Base-by-base conservation (phyloP, 768 basidiomycete genomes). In the Leucogyrophana mollusca region DNA sequence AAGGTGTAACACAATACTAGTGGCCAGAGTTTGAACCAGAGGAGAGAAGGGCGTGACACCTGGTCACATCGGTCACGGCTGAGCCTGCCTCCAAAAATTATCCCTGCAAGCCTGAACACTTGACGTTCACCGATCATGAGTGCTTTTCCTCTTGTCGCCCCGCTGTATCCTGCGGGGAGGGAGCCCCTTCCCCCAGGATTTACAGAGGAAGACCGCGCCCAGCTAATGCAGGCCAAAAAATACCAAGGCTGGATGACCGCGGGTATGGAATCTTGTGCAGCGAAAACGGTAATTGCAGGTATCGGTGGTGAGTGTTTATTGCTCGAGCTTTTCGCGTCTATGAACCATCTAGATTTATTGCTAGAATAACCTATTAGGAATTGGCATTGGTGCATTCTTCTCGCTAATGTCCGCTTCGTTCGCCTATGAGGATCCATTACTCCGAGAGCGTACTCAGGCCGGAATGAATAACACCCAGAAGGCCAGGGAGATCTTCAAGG, bases 401-500 rank as follows among this genome's bases (percentile, higher is more conserved):
- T 92, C 93, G 2, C 77, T 97, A 49, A 97, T 98, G 95, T 91
- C 90, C 25, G 76, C 93, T 16, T 91, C 93, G 22, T 94, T 98
- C 63, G 86, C 87, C 25, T 95, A 96, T 62, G 95, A 97, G 65
- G 94, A 97, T 64, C 94, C 94, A 9, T 70, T 91, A 36, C 76
- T 90, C 27, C 83, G 89, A 24, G 72, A 81, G 39, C 78, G 80
- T 56, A 73, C 75, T 9, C 75, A 79, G 54, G 72, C 72, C 9
- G 77, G 72, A 10, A 57, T 83, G 69, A 81, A 69, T 49, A 80
- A 79, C 36, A 73, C 76, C 18, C 88, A 94, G 63, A 94, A 94
- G 58, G 87, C 92, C 1, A 74, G 79, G 36, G 82, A 85, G 54
- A 81, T 95, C 27, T 88, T 96, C 65, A 90, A 83, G 61, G 94